phyloP scores from a whole-genome alignment of 441 rosid genomes.

The Geranium incanum region DNA sequence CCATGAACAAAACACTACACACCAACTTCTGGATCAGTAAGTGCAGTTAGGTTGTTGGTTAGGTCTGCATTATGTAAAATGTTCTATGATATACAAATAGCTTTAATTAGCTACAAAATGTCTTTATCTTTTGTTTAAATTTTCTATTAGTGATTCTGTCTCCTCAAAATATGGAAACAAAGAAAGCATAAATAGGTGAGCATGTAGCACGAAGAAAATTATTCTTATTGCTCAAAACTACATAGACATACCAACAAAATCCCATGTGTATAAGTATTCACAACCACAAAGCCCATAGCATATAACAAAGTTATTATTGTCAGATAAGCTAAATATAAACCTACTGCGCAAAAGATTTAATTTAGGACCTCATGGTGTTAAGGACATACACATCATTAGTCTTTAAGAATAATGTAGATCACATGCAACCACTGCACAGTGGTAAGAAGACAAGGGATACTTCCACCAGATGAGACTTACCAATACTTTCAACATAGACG shows the following conservation, averaged over 20 bases:
- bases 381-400: not conserved
- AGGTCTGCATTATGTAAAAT: too few species aligned
- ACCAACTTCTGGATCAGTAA: not conserved
- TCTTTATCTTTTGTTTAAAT: too few species aligned
- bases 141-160: too few species aligned
- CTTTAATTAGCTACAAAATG: too few species aligned
- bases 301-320: not conserved
- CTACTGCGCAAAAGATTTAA: not conserved
- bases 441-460: not conserved
- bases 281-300: not conserved
- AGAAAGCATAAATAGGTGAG: too few species aligned
- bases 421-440: not conserved
- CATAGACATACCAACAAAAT: not conserved
- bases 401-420: not conserved
- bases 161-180: too few species aligned
- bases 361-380: constrained; percentile 1
- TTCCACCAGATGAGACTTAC: constrained; percentile 34
- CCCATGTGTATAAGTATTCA: not conserved
- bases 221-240: too few species aligned
- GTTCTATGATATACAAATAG: too few species aligned
- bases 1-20: not conserved
- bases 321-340: not conserved
- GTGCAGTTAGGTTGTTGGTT: too few species aligned
- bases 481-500: constrained; percentile 77
- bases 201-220: too few species aligned